These are phyloP conservation scores for Coniochaeta ligniaria DNA, from an alignment of 2,329 filamentous ascomycete genomes.

Conservation along the genomic window DNA sequence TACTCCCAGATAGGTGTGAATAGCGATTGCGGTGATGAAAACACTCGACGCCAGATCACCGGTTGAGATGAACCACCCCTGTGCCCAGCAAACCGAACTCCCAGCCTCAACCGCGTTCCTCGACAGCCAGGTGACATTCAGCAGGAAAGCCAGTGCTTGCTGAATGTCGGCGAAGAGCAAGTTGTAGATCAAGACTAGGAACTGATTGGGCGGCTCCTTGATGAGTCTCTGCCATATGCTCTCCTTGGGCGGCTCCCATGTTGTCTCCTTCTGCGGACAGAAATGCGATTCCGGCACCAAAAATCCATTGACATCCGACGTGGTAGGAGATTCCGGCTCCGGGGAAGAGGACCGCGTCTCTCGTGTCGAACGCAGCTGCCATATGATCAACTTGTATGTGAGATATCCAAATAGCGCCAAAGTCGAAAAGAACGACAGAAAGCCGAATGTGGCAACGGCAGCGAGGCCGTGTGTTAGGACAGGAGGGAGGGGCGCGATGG, in stretches of 20 bases:
- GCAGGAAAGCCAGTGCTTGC: conserved; percentile 55
- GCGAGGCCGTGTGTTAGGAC: conserved; percentile 26
- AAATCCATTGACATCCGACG: conserved; percentile 26
- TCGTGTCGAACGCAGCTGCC: conserved; percentile 19
- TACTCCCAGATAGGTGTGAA: conserved; percentile 60
- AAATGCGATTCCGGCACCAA: conserved; percentile 17
- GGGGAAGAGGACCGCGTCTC: conserved; percentile 6
- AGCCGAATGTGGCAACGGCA: conserved; percentile 27
- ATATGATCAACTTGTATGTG: conserved; percentile 25
- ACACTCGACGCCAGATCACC: conserved; percentile 60
- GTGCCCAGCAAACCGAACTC: conserved; percentile 48
- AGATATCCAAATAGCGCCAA: conserved; percentile 24
- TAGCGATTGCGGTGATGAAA: conserved; percentile 58
- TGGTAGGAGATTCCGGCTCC: conserved; percentile 24
- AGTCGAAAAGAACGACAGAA: conserved; percentile 27
- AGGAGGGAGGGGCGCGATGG: conserved; percentile 25
- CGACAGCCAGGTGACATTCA: conserved; percentile 53
- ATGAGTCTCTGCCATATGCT: conserved; percentile 14
- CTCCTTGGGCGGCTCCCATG: conserved; percentile 2
- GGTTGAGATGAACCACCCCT: conserved; percentile 62
- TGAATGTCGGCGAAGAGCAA: conserved; percentile 61
- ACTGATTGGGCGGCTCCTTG: conserved; percentile 50
- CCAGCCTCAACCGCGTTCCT: conserved; percentile 46
- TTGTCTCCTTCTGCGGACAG: conserved; percentile 11
- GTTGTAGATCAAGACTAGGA: conserved; percentile 63